phyloP scores from a whole-genome alignment of 371 early-diverging fungal species.

The Mortierella sp. region DNA sequence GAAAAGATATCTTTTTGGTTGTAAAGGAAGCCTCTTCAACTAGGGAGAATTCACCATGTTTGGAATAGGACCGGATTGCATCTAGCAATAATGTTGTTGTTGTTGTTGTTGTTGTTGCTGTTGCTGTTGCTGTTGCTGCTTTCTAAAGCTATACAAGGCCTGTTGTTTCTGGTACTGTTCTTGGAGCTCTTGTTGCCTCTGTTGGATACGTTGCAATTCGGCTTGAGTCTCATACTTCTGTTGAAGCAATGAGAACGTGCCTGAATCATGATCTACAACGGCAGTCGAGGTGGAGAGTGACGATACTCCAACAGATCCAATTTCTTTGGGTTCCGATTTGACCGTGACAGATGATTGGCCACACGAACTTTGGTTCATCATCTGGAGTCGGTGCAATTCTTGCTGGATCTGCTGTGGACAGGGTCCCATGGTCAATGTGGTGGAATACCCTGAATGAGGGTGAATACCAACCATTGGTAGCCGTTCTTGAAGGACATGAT shows the following conservation, averaged over 20 bases:
- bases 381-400: conserved; percentile 16
- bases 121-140: conserved; percentile 16
- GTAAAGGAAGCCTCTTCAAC: no score
- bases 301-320: not conserved
- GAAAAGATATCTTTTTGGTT: not conserved
- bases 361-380: conserved; percentile 11
- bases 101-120: conserved; percentile 18
- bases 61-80: not conserved
- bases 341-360: not conserved
- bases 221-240: conserved; percentile 23
- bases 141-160: conserved; percentile 10
- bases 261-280: conserved; percentile 25
- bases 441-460: not conserved
- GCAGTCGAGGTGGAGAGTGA: conserved; percentile 75
- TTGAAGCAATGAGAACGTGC: conserved; percentile 19
- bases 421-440: not conserved
- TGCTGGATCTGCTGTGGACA: conserved; percentile 15
- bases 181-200: conserved; percentile 15
- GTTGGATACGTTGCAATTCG: conserved; percentile 27
- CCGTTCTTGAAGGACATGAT: conserved; percentile 2
- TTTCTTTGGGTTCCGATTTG: conserved; percentile 6
- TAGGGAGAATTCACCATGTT: no score
- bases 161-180: conserved; percentile 31
- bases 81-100: not conserved
- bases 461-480: not conserved